Evolutionary conservation across 805 yeast species (phyloP), one percentile per base, ranked within the genome.

Genomic region (Saturnispora kantuleensis): DNA sequence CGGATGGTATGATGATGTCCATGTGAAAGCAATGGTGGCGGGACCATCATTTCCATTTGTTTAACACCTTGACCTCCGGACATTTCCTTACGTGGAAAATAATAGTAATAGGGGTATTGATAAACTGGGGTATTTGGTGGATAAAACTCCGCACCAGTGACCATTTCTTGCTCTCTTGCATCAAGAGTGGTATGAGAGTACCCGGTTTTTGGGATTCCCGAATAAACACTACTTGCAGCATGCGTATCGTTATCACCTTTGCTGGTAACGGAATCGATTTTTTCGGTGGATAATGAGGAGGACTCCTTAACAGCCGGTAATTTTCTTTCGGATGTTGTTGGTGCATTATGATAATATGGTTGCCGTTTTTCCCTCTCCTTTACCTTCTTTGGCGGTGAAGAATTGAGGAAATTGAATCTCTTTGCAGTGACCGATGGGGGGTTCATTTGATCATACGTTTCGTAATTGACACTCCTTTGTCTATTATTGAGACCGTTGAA

Each of bases 181-280:
- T 58, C 64, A 21, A 51, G 50, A 5, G 64, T 57, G 10, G 58
- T 54, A 39, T 52, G 52, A 6, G 63, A 56, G 35, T 60, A 57
- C 10, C 50, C 53, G 6, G 62, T 54, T 48, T 53, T 59, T 13
- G 60, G 57, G n/a, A 54, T 56, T 5, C 56, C 55, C 10, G 65
- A 61, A 45, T 51, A 54, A 1, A 63, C 49, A 37, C 56, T 57
- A 17, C 57, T 58, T 16, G 51, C 52, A 5, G 55, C 49, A 1
- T 52, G 49, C 13, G 54, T 48, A 39, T 56, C 59, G 44, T 49
- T 49, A 21, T 58, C 58, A 13, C 37, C 12, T 38, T 31, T 53
- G 34, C 53, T 52, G 10, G 35, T 49, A n/a, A 39, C 36, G 16
- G 42, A 41, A 12, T 50, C 47, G 10, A 38, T 35, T 29, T 52